Base-by-base conservation (phyloP, 176 grass and related monocot genomes). In the Oryza rufipogon region DNA sequence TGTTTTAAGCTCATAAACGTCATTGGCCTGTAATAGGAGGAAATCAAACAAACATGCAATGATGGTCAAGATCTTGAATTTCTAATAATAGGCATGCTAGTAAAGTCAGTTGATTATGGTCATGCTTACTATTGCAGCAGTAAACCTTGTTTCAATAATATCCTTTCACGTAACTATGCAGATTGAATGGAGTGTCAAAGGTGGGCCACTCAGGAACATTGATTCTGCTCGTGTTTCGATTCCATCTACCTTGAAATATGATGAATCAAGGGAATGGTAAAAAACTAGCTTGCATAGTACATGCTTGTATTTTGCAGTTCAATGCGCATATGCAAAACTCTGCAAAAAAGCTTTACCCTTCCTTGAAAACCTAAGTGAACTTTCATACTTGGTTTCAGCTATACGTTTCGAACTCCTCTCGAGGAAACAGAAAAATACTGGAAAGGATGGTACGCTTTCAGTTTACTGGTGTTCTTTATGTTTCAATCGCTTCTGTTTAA, bases 111-210 rank as follows among this genome's bases (percentile, higher is more conserved):
- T 63, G n/a, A 67, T 79, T 51, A 1, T 41, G 60, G 15, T 13
- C 65, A 72, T 70, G 20, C 26, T 91, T 72, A 22, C 45, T 71
- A 69, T 56, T 30, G 25, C 20, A 71, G 36, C 20, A 77, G 16
- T 28, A 63, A 45, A 61, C 51, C 14, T 72, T 71, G 36, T 71
- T 60, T 32, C 30, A 82, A 63, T 73, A 70, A 28, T 49, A 32
- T 74, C 6, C 14, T 30, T 58, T 68, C 41, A 58, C 60, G 23
- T 42, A 84, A 80, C 60, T 72, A 73, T 51, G 36, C 81, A 99
- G 93, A 90, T 96, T 86, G 93, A 96, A 81, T 96, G 90, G 91
- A 94, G 84, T 77, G 88, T 99, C 54, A 99, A 92, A 94, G 84
- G 89, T 79, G 93, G 91, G 1, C 86, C 89, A 5, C 74, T 99